phyloP scores from a whole-genome alignment of 169 alveolate genomes.

The Cryptosporidium xiaoi region DNA sequence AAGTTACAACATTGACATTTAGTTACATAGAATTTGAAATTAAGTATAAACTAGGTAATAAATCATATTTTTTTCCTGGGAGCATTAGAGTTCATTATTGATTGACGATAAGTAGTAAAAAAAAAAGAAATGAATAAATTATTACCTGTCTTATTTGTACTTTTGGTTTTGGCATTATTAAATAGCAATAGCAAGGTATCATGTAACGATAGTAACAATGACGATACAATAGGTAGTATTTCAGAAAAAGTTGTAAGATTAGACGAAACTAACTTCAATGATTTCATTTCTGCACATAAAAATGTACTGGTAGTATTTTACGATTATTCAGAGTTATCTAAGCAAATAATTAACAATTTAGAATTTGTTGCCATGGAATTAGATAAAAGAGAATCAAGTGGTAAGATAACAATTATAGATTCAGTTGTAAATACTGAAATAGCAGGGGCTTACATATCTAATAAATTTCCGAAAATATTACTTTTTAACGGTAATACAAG shows the following conservation, averaged over 20 bases:
- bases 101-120: no score
- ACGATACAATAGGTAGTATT: no score
- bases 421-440: neutral
- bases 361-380: conserved; percentile 9
- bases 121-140: no score
- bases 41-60: no score
- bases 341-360: neutral
- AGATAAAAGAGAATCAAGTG: conserved; percentile 6
- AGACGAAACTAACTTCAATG: conserved; percentile 11
- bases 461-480: conserved; percentile 12
- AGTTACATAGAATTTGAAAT: no score
- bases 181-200: no score
- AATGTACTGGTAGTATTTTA: conserved; percentile 38
- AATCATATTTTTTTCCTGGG: no score
- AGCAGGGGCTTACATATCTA: neutral
- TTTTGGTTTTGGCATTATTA: no score
- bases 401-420: conserved; percentile 29
- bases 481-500: conserved; percentile 12
- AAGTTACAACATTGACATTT: no score
- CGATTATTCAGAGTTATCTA: conserved; percentile 12
- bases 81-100: no score
- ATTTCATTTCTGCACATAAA: conserved; percentile 2
- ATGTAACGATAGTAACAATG: no score
- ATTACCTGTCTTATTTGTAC: no score
- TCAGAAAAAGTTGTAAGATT: neutral